A percentile compares a stretch with the other conserved stretches of the same genome.
These are phyloP conservation scores for Thielaviopsis euricoi DNA, from an alignment of 2,329 filamentous ascomycete genomes.

Conservation along the genomic window DNA sequence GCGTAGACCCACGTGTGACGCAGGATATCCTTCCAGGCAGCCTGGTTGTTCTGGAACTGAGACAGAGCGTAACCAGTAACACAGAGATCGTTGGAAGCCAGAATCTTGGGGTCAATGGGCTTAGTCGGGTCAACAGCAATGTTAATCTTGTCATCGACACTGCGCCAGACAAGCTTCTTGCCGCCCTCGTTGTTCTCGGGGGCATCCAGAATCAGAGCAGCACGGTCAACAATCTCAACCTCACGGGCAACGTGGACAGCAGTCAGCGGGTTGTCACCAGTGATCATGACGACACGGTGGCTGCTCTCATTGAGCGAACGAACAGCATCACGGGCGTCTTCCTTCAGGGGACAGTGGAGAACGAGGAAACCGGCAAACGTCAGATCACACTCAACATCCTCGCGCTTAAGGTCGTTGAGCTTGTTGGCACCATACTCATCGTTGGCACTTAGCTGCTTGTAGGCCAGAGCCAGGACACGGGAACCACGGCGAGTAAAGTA, in stretches of 20 bases:
- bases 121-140: slow-evolving; percentile 74
- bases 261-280: slow-evolving; percentile 91
- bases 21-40: slow-evolving; percentile 59
- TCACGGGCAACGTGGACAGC: slow-evolving; percentile 89
- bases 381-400: slow-evolving; percentile 72
- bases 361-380: slow-evolving; percentile 92
- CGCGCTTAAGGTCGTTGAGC: slow-evolving; percentile 88
- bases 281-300: slow-evolving; percentile 98
- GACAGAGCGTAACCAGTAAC: slow-evolving; percentile 86
- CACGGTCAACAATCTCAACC: slow-evolving; percentile 93
- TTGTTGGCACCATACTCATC: slow-evolving; percentile 65
- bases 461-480: slow-evolving; percentile 81
- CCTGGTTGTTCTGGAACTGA: slow-evolving; percentile 63
- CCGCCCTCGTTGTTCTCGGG: slow-evolving; percentile 76
- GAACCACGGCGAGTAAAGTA: slow-evolving; percentile 94
- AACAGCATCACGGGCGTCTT: slow-evolving; percentile 84
- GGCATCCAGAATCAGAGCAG: slow-evolving; percentile 85
- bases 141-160: slow-evolving; percentile 75
- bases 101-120: slow-evolving; percentile 63
- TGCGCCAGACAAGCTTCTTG: slow-evolving; percentile 80
- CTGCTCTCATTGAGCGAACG: slow-evolving; percentile 98
- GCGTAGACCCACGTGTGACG: slow-evolving; percentile 95
- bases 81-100: slow-evolving; percentile 79
- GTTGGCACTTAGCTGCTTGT: slow-evolving; percentile 75
- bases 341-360: slow-evolving; percentile 87